Percentiles rank a stretch among this genome's conserved stretches.
phyloP scores from a whole-genome alignment of 306 rosid genomes.

The Senna siamea region DNA sequence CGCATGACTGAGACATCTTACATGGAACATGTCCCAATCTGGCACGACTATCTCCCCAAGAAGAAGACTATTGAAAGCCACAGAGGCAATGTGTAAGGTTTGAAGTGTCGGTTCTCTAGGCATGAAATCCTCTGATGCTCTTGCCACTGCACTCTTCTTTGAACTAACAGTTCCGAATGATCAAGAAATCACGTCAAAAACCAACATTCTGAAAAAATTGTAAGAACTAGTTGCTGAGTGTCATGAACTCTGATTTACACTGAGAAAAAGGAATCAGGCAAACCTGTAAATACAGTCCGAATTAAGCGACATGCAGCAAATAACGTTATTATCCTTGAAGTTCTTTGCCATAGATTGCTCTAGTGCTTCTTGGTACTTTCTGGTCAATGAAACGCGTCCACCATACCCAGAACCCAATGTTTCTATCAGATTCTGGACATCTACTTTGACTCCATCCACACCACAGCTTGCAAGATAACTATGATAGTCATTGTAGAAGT shows the following conservation, averaged over 20 bases:
- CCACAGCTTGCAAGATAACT: slow-evolving; percentile 67
- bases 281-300: slow-evolving; percentile 74
- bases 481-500: slow-evolving; percentile 70
- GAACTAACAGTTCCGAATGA: slow-evolving; percentile 47
- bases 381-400: slow-evolving; percentile 62
- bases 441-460: slow-evolving; percentile 78
- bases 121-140: slow-evolving; percentile 88
- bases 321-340: slow-evolving; percentile 57
- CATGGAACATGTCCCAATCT: slow-evolving; percentile 88
- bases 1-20: slow-evolving; percentile 37
- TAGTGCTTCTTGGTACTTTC: slow-evolving; percentile 64
- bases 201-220: slow-evolving; percentile 7
- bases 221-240: no score
- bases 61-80: slow-evolving; percentile 73
- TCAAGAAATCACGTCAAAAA: slow-evolving; percentile 12
- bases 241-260: no score
- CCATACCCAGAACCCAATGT: slow-evolving; percentile 70
- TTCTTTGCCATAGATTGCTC: slow-evolving; percentile 63
- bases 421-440: slow-evolving; percentile 69
- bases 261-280: slow-evolving; percentile 10
- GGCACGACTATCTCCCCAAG: slow-evolving; percentile 77
- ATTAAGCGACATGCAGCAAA: slow-evolving; percentile 72
- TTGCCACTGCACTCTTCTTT: slow-evolving; percentile 64
- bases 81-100: slow-evolving; percentile 74
- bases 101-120: slow-evolving; percentile 75